phyloP scores from a whole-genome alignment of 2,329 filamentous ascomycete species.

The Colletotrichum echinochloae region DNA sequence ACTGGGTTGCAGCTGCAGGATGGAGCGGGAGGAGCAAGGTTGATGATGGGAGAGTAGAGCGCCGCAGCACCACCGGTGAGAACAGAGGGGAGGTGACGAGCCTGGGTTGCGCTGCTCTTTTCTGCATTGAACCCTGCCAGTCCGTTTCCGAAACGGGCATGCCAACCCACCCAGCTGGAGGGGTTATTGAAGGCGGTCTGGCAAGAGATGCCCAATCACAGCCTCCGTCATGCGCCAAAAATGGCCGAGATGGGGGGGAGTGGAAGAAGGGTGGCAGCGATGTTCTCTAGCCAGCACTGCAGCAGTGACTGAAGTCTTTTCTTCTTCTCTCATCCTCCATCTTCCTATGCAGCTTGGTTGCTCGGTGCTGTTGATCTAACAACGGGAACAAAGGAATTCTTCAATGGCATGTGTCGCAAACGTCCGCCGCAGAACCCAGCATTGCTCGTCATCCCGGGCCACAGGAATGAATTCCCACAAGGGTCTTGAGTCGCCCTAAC shows the following conservation, averaged over 20 bases:
- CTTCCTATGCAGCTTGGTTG: not conserved
- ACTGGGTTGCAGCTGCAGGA: conserved; percentile 6
- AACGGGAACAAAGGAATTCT: conserved; percentile 28
- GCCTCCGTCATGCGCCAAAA: conserved; percentile 5
- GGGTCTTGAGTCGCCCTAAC: not conserved
- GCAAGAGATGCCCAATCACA: conserved; percentile 29
- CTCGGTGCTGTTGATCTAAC: conserved; percentile 16
- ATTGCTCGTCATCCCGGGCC: not conserved
- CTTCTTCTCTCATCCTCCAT: not conserved
- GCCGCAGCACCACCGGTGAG: conserved; percentile 16
- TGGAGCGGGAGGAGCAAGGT: not conserved
- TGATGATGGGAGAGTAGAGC: conserved; percentile 1
- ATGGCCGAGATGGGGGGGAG: not conserved
- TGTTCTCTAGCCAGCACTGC: conserved; percentile 20
- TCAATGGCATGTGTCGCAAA: conserved; percentile 12
- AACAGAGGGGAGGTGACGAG: conserved; percentile 1
- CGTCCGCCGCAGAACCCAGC: conserved; percentile 8
- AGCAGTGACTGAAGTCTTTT: conserved; percentile 10
- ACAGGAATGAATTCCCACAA: conserved; percentile 3
- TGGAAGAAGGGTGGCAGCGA: not conserved
- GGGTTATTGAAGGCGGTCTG: conserved; percentile 37
- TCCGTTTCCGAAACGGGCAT: conserved; percentile 31
- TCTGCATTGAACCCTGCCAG: conserved; percentile 22
- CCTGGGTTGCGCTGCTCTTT: conserved; percentile 25
- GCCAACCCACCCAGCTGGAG: conserved; percentile 20